Evolutionary conservation across 2,329 filamentous ascomycete species (phyloP), one percentile per base, ranked within the genome.

Genomic region (Zarea fungicola): DNA sequence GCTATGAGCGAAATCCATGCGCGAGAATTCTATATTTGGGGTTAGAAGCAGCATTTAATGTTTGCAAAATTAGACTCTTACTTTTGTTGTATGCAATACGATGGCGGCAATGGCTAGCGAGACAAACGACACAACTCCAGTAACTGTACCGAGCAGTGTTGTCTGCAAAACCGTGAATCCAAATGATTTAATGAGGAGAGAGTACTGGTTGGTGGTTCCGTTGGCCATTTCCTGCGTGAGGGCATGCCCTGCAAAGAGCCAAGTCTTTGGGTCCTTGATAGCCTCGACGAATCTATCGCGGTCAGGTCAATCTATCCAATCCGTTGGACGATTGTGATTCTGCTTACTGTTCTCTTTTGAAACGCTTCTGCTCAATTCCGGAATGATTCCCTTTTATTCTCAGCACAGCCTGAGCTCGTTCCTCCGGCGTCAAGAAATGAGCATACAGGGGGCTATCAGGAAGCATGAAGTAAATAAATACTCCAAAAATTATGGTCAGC

Each of bases 131-230:
- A 52, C 29, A 16, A 42, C 52, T 13, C 52, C 52, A 4, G 42
- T 44, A 2, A 52, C 52, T n/a, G 6, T 28, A 0, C 53, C 52
- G 7, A 58, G 56, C 21, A 62, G 56, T 1, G 65, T 68, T 9
- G 65, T 66, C 29, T 67, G 63, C 37, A 62, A 58, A 34, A 55
- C 65, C 11, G 53, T 64, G 51, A 72, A 73, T 4, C 69, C 70
- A 42, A 73, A 72, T 0, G 66, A 69, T 22, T 70, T 71, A 53
- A 73, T 68, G 37, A 73, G 68, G 0, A 74, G 58, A 1, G 67
- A 68, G 14, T 57, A 67, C 48, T 70, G 68, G 40, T 70, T 71
- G 2, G 68, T 67, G 13, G 64, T 48, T 6, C 65, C 65, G 36
- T 67, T 67, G 14, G 64, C 62, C 46, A 71, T 63, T 55, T 71